Percentiles rank a stretch among this genome's conserved stretches.
Evolutionary conservation across 306 rosid species (phyloP).

Genomic region (Trifolium fragiferum): DNA sequence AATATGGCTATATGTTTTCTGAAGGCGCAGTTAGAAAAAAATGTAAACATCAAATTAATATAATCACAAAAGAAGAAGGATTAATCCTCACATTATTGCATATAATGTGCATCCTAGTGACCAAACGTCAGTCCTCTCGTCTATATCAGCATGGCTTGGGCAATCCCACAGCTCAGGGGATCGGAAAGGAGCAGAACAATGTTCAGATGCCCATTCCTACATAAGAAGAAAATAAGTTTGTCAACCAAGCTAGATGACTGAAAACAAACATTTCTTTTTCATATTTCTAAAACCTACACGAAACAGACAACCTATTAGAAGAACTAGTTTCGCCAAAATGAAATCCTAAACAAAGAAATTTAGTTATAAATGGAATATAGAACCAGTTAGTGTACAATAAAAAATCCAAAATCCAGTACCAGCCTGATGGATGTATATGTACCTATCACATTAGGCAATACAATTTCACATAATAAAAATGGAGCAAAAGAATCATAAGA

Average conservation of each 20-base stretch:
- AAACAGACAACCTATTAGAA: slow-evolving; percentile 19
- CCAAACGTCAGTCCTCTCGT: slow-evolving; percentile 98
- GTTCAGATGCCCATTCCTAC: slow-evolving; percentile 99
- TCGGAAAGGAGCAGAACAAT: slow-evolving; percentile 94
- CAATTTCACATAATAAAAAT: slow-evolving; percentile 20
- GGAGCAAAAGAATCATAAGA: slow-evolving; percentile 30
- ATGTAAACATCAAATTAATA: slow-evolving; percentile 23
- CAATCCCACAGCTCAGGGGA: slow-evolving; percentile 99
- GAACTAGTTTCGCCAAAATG: slow-evolving; percentile 27
- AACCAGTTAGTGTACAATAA: not conserved
- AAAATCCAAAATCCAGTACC: slow-evolving; percentile 6
- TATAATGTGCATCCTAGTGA: slow-evolving; percentile 97
- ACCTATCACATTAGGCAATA: slow-evolving; percentile 21
- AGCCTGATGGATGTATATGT: slow-evolving; percentile 25
- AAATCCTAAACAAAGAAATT: slow-evolving; percentile 13
- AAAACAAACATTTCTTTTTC: slow-evolving; percentile 35
- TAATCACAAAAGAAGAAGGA: slow-evolving; percentile 21
- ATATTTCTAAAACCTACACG: slow-evolving; percentile 31
- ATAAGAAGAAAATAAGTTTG: slow-evolving; percentile 44
- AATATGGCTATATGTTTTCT: slow-evolving; percentile 14
- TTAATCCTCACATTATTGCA: slow-evolving; percentile 83
- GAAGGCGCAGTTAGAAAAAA: slow-evolving; percentile 14
- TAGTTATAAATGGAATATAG: slow-evolving; percentile 17
- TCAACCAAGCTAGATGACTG: slow-evolving; percentile 37
- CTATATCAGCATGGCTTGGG: slow-evolving; percentile 83